Base-by-base conservation (phyloP, 2,329 filamentous ascomycete species). In the Arthrobotrys musiformis region DNA sequence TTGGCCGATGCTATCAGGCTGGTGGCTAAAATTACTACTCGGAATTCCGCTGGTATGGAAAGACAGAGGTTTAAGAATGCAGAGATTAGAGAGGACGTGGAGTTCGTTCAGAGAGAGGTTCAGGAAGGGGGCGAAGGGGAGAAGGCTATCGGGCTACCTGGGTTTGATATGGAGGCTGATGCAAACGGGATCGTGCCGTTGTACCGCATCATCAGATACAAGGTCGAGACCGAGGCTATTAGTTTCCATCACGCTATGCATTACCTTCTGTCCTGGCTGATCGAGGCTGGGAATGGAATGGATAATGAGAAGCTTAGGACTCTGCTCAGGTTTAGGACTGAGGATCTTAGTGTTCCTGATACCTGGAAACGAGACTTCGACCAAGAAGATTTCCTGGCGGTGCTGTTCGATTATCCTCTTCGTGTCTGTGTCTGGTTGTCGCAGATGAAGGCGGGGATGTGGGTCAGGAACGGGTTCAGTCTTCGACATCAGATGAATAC, bases 361-460 rank as follows among this genome's bases (percentile, higher is more conserved):
- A 88, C 86, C 66, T 86, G 88, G 17, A 91, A 90, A 86, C 89
- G 86, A 66, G 86, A 87, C 22, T 87, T 88, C 79, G 86, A 85
- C 0, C 85, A 91, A 0, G 92, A 97, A 81, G 93, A 97, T 82
- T 90, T 94, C 81, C 86, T 97, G 22, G 90, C 97, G 83, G 91
- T 92, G 1, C 89, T 93, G 62, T 97, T 99, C 81, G 95, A 99
- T 83, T 97, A 93, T 81, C 94, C 96, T 0, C 86, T 99, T 2
- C 89, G 96, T 63, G 94, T 98, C 0, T 97, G 93, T 82, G 93
- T 93, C 19, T 99, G 95, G 95, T 86, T 99, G 33, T 92, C 95
- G 4, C 96, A 99, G 85, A 98, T 99, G 90, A 97, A 97, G 83
- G 93, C 94, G 17, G 93, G 93, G 62, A 97, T 98, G 90, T 99